phyloP scores from a whole-genome alignment of 345 rosid species.

The Eucalyptus sp. region DNA sequence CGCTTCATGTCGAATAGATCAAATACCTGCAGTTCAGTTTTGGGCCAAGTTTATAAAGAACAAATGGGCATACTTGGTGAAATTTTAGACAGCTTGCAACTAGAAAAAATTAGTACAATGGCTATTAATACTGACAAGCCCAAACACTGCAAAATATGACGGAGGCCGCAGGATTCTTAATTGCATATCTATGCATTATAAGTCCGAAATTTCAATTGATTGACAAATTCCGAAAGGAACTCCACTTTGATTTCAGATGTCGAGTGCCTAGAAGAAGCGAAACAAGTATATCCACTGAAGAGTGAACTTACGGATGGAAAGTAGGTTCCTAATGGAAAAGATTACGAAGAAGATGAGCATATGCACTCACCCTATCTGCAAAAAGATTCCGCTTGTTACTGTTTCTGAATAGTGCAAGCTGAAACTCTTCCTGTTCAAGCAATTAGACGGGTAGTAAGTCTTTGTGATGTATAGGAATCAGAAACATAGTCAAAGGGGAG shows the following conservation, averaged over 20 bases:
- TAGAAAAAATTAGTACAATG: background rate
- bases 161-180: background rate
- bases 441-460: background rate
- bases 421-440: constrained; percentile 39
- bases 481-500: accelerated
- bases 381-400: constrained; percentile 35
- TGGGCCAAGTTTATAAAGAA: background rate
- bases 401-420: constrained; percentile 30
- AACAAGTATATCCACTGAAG: background rate
- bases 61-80: background rate
- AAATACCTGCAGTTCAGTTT: constrained; percentile 1
- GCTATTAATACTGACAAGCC: background rate
- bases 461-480: background rate
- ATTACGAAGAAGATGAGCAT: background rate
- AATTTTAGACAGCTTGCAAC: background rate
- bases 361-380: constrained; percentile 37
- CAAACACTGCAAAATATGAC: background rate
- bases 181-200: background rate
- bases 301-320: background rate
- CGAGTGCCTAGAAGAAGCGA: background rate
- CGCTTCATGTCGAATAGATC: constrained; percentile 10
- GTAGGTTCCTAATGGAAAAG: background rate
- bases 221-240: background rate
- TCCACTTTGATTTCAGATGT: background rate
- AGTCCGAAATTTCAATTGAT: background rate